Percentiles rank a stretch among this genome's conserved stretches.
Conservation (phyloP, 176 grass and related monocot species). For the Lolium perenne region DNA sequence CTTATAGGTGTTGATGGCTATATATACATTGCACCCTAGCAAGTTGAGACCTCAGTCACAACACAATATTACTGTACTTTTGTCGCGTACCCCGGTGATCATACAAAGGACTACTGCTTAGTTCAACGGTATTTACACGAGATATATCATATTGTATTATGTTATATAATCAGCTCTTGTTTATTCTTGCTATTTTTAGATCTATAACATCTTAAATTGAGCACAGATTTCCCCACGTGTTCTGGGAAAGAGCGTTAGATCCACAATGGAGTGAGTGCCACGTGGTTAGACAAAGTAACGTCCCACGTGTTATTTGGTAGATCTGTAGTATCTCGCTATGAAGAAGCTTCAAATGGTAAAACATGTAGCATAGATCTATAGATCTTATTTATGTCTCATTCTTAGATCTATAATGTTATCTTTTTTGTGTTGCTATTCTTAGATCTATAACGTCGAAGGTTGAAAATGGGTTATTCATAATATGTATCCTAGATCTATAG, state of each 20-base stretch:
- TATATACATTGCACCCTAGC: background rate
- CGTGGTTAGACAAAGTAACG: background rate
- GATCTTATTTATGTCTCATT: no score
- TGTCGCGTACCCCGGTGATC: background rate
- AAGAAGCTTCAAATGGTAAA: slow-evolving; percentile 27
- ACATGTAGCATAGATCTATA: background rate
- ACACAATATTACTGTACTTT: background rate
- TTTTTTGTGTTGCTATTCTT: no score
- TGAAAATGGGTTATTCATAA: no score
- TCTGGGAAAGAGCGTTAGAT: background rate
- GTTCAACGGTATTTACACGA: background rate
- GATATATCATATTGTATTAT: background rate
- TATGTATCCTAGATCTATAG: background rate
- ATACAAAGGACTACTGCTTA: background rate
- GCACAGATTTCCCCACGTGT: background rate
- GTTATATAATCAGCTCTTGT: background rate
- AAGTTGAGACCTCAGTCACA: background rate
- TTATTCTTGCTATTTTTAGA: background rate
- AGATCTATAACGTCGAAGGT: no score
- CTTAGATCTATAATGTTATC: no score
- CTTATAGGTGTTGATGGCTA: background rate
- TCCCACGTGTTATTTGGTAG: background rate
- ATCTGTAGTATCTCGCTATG: slow-evolving; percentile 9
- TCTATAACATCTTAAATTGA: background rate
- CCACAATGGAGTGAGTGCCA: background rate